These are phyloP conservation scores for Plasmodium sp. DNA, from an alignment of 169 alveolate species.

Conservation along the genomic window DNA sequence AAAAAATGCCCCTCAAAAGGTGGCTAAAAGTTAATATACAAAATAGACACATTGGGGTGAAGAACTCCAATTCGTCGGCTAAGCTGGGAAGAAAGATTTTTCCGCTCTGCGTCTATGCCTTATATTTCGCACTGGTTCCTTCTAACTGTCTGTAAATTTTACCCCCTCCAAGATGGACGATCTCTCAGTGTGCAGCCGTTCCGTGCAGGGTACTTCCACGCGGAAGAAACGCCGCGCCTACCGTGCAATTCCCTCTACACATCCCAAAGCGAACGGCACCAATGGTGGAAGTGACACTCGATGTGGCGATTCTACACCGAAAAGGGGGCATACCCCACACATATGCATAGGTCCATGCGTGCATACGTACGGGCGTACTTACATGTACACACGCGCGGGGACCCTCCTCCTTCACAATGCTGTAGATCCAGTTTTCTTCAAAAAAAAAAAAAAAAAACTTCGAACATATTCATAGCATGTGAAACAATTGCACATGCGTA, in stretches of 20 bases:
- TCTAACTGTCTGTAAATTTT: neutral
- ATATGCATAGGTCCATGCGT: neutral
- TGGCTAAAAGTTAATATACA: too few species aligned
- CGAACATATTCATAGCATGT: neutral
- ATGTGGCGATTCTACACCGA: neutral
- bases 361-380: neutral
- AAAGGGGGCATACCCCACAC: neutral
- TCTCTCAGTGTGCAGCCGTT: neutral
- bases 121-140: neutral
- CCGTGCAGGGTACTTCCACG: neutral
- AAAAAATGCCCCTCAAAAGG: neutral
- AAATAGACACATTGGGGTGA: neutral
- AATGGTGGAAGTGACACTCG: neutral
- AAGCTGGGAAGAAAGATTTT: neutral
- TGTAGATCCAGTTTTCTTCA: constrained; percentile 12
- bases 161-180: neutral
- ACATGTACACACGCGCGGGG: neutral
- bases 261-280: neutral
- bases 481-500: neutral
- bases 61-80: neutral
- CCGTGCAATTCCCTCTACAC: neutral
- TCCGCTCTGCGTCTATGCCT: neutral
- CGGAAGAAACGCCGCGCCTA: neutral
- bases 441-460: neutral
- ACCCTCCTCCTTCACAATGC: neutral